Base-by-base conservation (phyloP, 306 rosid species). In the Medicago arabica region DNA sequence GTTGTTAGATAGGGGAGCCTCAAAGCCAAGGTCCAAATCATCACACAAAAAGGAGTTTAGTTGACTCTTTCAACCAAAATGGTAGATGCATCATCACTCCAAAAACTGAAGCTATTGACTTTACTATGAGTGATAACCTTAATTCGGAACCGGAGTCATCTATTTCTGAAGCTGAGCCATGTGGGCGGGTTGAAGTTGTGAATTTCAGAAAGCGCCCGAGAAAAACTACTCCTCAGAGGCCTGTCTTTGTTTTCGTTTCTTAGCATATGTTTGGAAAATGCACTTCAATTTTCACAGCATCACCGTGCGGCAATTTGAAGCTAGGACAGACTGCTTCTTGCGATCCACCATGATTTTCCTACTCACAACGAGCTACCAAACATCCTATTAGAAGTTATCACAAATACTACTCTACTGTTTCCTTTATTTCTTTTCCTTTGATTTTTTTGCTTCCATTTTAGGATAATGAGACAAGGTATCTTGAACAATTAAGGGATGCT, bases 121-220 rank as follows among this genome's bases (percentile, higher is more conserved):
- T 73, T 34, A 72, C 86, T 43, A 80, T 76, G 64, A 80, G 79
- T 77, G 88, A 81, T 43, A 85, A 75, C 61, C 84, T 44, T 28
- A 77, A 81, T 69, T 81, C 89, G 2, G 96, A 95, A 76, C 83
- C 92, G 0, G 97, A 95, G 69, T 86, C 92, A 65, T 80, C 89
- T 13, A 86, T 95, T 46, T 87, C 99, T 1, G 81, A 91, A 72
- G 93, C 92, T n/a, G 96, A 93, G 75, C 88, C 96, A 21, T 75
- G 76, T 17, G 99, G 87, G 67, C 91, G 87, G 82, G 83, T 87
- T 47, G 88, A 82, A 59, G 85, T 79, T 8, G 84, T 89, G 88
- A 89, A 90, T 83, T 92, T 90, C 71, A 90, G 91, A 80, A 95
- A 82, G 85, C 83, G 90, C 71, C 88, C 87, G 77, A 89, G 90